Conservation (phyloP, 192 early-diverging fungal species). For the Martensiomyces pterosporus region DNA sequence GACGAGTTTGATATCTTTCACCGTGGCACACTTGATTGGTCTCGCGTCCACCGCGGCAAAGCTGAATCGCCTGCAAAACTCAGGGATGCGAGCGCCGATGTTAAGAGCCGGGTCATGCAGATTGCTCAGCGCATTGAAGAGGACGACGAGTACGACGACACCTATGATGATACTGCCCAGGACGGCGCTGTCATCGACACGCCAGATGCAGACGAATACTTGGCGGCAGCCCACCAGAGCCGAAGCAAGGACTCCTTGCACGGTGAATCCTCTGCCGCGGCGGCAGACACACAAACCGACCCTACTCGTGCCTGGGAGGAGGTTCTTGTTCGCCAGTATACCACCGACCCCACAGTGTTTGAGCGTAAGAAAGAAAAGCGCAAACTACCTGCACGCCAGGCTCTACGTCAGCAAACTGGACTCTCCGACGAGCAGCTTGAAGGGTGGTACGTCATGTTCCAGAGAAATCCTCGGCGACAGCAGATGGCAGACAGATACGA, state of each 20-base stretch:
- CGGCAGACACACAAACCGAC: conserved; percentile 20
- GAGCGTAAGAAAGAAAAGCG: conserved; percentile 57
- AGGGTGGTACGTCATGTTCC: conserved; percentile 89
- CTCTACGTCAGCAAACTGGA: conserved; percentile 61
- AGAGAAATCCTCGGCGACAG: conserved; percentile 70
- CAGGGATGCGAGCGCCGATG: background rate
- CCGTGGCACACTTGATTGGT: conserved; percentile 56
- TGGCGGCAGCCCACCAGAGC: conserved; percentile 1
- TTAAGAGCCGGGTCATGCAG: conserved; percentile 39
- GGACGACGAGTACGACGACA: conserved; percentile 91
- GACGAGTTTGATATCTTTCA: conserved; percentile 92
- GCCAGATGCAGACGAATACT: conserved; percentile 44
- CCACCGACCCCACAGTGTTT: conserved; percentile 59
- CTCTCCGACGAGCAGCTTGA: conserved; percentile 90
- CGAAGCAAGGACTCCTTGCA: conserved; percentile 1
- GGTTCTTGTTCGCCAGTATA: conserved; percentile 58
- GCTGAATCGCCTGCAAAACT: too few species aligned
- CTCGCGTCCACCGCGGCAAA: conserved; percentile 71
- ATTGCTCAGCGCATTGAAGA: conserved; percentile 53
- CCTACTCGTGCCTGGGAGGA: conserved; percentile 61
- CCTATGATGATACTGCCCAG: conserved; percentile 74
- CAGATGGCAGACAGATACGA: conserved; percentile 57
- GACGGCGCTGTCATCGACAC: conserved; percentile 60
- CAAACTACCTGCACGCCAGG: conserved; percentile 56
- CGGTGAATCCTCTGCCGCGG: background rate